These are phyloP conservation scores for Cladosporium sp. DNA, from an alignment of 2,329 filamentous ascomycete species.

Conservation along the genomic window DNA sequence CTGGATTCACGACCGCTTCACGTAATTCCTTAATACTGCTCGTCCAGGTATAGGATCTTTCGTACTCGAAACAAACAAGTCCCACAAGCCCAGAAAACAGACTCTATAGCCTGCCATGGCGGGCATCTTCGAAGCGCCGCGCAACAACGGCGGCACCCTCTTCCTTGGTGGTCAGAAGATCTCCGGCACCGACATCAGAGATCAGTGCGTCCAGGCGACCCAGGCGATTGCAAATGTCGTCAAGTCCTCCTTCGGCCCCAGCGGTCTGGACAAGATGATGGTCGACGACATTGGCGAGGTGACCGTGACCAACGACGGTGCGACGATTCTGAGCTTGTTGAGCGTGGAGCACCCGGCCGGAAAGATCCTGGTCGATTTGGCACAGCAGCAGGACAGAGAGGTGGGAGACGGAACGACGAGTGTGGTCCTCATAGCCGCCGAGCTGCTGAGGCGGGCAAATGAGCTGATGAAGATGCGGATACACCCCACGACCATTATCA, in stretches of 20 bases:
- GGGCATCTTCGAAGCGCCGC: constrained; percentile 91
- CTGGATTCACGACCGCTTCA: too few species aligned
- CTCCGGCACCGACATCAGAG: constrained; percentile 90
- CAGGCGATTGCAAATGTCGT: constrained; percentile 98
- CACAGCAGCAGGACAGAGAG: constrained; percentile 98
- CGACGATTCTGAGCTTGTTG: constrained; percentile 89
- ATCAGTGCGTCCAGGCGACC: constrained; percentile 95
- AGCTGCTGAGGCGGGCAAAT: constrained; percentile 89
- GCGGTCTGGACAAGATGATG: constrained; percentile 99
- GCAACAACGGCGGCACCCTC: constrained; percentile 88
- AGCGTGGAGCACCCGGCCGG: constrained; percentile 97
- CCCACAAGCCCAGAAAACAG: not conserved
- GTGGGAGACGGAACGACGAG: constrained; percentile 98
- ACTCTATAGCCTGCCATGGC: constrained; percentile 58
- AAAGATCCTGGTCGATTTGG: constrained; percentile 96
- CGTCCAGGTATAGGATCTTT: too few species aligned
- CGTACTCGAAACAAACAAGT: not conserved
- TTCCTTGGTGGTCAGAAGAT: constrained; percentile 98
- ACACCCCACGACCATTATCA: constrained; percentile 99
- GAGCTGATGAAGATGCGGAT: constrained; percentile 99
- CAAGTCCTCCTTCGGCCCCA: constrained; percentile 97
- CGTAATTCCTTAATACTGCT: too few species aligned
- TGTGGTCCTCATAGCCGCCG: constrained; percentile 93
- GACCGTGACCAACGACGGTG: constrained; percentile 97
- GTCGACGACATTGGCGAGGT: constrained; percentile 99